phyloP scores from a whole-genome alignment of 306 rosid genomes.

The Mimosa pudica region DNA sequence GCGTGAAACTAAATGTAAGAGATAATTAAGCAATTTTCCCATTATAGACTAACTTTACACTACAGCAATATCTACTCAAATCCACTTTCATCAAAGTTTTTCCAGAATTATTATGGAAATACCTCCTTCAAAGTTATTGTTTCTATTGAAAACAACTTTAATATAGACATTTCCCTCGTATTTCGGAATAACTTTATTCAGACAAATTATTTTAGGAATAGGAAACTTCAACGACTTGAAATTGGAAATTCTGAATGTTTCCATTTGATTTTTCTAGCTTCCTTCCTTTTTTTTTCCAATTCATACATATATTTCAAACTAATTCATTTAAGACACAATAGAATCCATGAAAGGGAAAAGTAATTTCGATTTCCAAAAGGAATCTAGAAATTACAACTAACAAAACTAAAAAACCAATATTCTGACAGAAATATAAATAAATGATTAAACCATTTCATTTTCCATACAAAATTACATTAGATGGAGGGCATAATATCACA shows the following conservation, averaged over 20 bases:
- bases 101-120: background rate
- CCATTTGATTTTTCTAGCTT: background rate
- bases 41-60: background rate
- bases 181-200: background rate
- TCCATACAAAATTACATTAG: slow-evolving; percentile 18
- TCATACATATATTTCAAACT: background rate
- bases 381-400: background rate
- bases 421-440: background rate
- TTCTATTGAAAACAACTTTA: background rate
- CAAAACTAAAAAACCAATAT: background rate
- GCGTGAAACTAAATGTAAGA: background rate
- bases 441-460: background rate
- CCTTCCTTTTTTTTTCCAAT: background rate
- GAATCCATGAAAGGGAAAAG: background rate
- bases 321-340: background rate
- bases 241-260: background rate
- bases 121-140: background rate
- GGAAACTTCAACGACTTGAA: background rate
- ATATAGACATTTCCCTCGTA: background rate
- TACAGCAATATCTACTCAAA: background rate
- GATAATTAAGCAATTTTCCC: background rate
- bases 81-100: background rate
- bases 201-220: background rate
- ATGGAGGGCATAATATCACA: slow-evolving; percentile 6
- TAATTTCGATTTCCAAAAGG: background rate